phyloP scores from a whole-genome alignment of 208 protist genomes.

The Trichomonas gallinae region DNA sequence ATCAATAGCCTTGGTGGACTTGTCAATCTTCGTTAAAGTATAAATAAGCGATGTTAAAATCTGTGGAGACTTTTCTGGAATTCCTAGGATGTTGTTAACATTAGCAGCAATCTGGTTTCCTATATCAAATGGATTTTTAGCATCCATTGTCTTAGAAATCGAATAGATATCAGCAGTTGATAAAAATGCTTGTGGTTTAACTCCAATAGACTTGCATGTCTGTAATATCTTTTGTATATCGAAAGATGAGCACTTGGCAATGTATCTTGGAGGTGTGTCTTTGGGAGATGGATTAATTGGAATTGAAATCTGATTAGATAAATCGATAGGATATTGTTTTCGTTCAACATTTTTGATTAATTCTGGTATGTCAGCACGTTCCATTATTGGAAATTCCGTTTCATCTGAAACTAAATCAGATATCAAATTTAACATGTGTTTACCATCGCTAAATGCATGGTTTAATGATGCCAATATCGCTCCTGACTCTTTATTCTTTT shows the following conservation, averaged over 20 bases:
- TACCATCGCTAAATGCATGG: not conserved
- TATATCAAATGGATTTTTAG: not conserved
- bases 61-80: not conserved
- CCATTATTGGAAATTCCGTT: not conserved
- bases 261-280: not conserved
- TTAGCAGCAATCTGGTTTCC: not conserved
- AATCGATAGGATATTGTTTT: not conserved
- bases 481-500: not conserved
- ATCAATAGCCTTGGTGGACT: not conserved
- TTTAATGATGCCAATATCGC: not conserved
- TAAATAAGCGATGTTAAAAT: not conserved
- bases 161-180: not conserved
- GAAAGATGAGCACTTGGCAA: not conserved
- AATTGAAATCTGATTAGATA: not conserved
- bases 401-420: not conserved
- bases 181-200: not conserved
- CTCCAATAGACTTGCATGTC: not conserved
- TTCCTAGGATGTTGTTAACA: not conserved
- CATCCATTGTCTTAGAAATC: not conserved
- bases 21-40: not conserved
- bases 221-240: not conserved
- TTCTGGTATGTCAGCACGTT: not conserved
- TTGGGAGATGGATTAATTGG: not conserved
- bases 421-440: not conserved
- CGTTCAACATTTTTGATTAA: not conserved